Base-by-base conservation (phyloP, 108 stramenopile genomes). In the Nitzschia putrida region DNA sequence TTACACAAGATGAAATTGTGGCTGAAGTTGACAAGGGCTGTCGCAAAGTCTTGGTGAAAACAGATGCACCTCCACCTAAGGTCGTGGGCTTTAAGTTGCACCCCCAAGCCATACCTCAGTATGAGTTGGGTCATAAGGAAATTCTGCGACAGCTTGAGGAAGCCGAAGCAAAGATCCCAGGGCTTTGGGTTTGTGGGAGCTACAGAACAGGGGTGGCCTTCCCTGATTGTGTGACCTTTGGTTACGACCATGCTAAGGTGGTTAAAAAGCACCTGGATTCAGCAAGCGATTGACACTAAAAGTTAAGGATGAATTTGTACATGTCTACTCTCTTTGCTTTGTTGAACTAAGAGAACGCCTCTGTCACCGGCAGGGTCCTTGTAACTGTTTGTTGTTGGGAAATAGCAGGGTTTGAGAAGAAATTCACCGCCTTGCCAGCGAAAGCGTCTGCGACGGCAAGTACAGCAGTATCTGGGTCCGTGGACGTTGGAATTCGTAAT, bases 161-260 rank as follows among this genome's bases (percentile, higher is more conserved):
- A 16, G 74, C 74, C 14, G 74, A 76, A 38, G 20, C 74, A 0
- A 68, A 76, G 63, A 21, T 63, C 22, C 61, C 74, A 72, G 97
- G 98, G 37, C 66, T 98, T 6, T 95, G 85, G 81, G 61, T 95
- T 5, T 85, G 90, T 66, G 95, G 98, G 16, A 98, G 97, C 73
- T 98, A 97, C 70, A 73, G 90, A 37, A 90, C 90, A 13, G 98
- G 98, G 52, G 96, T 98, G 14, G 95, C 96, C 25, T 96, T 98
- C 71, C 87, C 86, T 8, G 96, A 96, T 83, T 98, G 98, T 73
- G 93, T 98, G 12, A 91, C 84, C 29, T 97, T 91, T 79, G 98
- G 96, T 18, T 88, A 86, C 69, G 88, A 93, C 56, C 85, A 95
- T 37, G 94, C 95, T 39, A 87, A 89, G 81, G 70, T 77, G 22